phyloP scores from a whole-genome alignment of 2,329 filamentous ascomycete species.

The Diaporthe nobilis region DNA sequence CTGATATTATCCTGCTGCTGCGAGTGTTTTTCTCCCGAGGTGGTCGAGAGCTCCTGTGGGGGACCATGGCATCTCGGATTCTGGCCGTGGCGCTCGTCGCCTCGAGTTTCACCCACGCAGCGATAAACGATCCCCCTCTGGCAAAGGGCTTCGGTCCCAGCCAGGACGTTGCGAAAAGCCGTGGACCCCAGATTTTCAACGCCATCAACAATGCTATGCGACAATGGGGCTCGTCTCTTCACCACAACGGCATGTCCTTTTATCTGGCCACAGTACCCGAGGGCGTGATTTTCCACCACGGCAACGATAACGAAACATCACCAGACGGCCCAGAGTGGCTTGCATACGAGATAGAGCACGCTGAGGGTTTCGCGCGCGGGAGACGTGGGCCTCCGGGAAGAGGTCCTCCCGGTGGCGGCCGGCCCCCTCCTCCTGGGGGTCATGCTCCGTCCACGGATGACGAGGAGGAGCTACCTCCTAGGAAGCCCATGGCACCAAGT shows the following conservation, averaged over 20 bases:
- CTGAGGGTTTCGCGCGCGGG: constrained; percentile 71
- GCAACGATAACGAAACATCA: constrained; percentile 59
- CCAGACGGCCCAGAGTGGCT: constrained; percentile 76
- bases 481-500: not conserved
- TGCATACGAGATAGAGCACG: constrained; percentile 83
- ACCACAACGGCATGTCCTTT: constrained; percentile 83
- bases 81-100: constrained; percentile 34
- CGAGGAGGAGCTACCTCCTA: not conserved
- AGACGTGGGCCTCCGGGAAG: constrained; percentile 17
- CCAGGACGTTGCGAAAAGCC: constrained; percentile 57
- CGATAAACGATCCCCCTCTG: constrained; percentile 2
- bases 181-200: constrained; percentile 80
- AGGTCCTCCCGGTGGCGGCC: constrained; percentile 15
- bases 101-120: constrained; percentile 28
- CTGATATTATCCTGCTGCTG: not conserved
- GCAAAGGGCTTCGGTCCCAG: constrained; percentile 52
- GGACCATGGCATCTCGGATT: constrained; percentile 35
- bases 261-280: constrained; percentile 76
- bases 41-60: not conserved
- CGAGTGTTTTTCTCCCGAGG: not conserved
- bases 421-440: constrained; percentile 27
- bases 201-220: constrained; percentile 79
- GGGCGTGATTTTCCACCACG: constrained; percentile 79
- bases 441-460: not conserved
- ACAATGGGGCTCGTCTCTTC: constrained; percentile 80